Conservation (phyloP, 225 moss, liverwort and hornwort species). For the Physcomitrellopsis africana region DNA sequence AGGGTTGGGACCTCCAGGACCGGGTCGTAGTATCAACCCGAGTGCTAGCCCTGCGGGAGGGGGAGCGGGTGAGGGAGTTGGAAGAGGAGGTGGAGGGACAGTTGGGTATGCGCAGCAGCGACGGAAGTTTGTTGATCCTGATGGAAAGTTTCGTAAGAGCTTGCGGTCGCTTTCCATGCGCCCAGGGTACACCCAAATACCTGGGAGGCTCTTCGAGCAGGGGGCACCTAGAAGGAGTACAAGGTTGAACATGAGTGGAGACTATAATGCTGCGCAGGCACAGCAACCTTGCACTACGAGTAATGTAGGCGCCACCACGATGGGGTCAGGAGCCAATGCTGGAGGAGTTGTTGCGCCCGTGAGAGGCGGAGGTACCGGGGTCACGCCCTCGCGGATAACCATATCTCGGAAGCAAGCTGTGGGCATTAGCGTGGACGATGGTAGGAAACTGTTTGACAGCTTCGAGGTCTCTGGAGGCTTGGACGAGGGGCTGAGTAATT, state of each 20-base stretch:
- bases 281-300: constrained; percentile 52
- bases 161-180: constrained; percentile 96
- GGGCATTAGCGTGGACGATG: constrained; percentile 85
- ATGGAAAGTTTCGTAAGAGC: constrained; percentile 97
- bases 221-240: constrained; percentile 80
- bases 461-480: constrained; percentile 58
- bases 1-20: constrained; percentile 47
- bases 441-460: constrained; percentile 68
- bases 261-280: constrained; percentile 46
- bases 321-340: constrained; percentile 36
- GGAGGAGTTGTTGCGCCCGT: constrained; percentile 45
- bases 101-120: constrained; percentile 82
- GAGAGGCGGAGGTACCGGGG: constrained; percentile 50
- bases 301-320: constrained; percentile 29
- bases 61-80: constrained; percentile 42
- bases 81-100: constrained; percentile 48
- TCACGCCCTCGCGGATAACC: constrained; percentile 49
- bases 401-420: constrained; percentile 71
- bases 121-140: constrained; percentile 84
- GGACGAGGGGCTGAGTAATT: constrained; percentile 49
- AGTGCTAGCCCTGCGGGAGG: constrained; percentile 38
- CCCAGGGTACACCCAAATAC: constrained; percentile 92
- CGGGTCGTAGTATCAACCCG: constrained; percentile 44
- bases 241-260: constrained; percentile 67
- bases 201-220: constrained; percentile 94